Percentiles rank a stretch among this genome's conserved stretches.
Conservation (phyloP, 2,329 filamentous ascomycete species). For the Scytalidium sp. region DNA sequence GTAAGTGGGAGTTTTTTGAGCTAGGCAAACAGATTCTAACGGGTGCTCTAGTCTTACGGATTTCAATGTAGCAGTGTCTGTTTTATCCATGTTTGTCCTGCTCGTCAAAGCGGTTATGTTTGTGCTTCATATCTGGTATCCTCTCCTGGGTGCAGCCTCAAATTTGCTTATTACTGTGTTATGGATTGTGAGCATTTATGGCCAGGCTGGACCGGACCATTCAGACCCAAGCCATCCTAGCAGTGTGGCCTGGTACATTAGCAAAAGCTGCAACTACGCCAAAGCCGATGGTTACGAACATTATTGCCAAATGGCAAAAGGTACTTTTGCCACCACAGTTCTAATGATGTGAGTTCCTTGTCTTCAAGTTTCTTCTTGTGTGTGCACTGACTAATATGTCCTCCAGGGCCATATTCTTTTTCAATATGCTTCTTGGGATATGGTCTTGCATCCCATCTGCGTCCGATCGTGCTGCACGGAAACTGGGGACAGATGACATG, state of each 20-base stretch:
- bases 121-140: constrained; percentile 70
- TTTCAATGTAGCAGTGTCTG: constrained; percentile 73
- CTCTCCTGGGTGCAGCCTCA: constrained; percentile 57
- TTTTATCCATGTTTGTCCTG: constrained; percentile 73
- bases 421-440: constrained; percentile 56
- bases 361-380: constrained; percentile 1
- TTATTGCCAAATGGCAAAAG: constrained; percentile 68
- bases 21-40: constrained; percentile 71
- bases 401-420: constrained; percentile 54
- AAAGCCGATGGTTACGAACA: constrained; percentile 48
- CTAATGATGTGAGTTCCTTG: constrained; percentile 61
- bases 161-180: constrained; percentile 57
- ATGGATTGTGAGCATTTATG: constrained; percentile 64
- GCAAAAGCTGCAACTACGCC: constrained; percentile 64
- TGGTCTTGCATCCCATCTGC: constrained; percentile 47
- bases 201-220: constrained; percentile 72
- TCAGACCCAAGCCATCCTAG: constrained; percentile 62
- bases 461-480: constrained; percentile 42
- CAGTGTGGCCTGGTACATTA: constrained; percentile 71
- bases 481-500: constrained; percentile 47
- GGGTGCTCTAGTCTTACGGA: constrained; percentile 72
- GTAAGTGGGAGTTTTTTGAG: constrained; percentile 46
- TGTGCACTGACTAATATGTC: constrained; percentile 6
- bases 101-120: constrained; percentile 66
- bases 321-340: constrained; percentile 59